phyloP scores from a whole-genome alignment of 2,329 filamentous ascomycete genomes.

The Bipolaris victoriae region DNA sequence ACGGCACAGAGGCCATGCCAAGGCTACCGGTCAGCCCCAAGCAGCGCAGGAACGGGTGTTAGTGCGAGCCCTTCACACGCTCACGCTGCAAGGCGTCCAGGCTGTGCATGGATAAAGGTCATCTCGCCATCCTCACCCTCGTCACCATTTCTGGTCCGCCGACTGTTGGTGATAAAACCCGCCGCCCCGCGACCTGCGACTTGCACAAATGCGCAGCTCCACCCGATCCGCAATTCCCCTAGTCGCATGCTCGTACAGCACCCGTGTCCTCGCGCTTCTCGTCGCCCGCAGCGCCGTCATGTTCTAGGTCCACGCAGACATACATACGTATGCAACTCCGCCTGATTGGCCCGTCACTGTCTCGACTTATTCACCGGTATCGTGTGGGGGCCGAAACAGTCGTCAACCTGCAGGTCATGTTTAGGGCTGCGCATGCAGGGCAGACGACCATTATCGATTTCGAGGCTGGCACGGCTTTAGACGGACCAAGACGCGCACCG shows the following conservation, averaged over 20 bases:
- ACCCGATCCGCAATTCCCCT: constrained; percentile 6
- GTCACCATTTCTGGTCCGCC: not conserved
- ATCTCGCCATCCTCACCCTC: constrained; percentile 10
- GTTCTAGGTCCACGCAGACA: constrained; percentile 17
- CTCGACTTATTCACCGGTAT: constrained; percentile 22
- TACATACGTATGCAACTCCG: constrained; percentile 16
- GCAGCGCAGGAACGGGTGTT: constrained; percentile 28
- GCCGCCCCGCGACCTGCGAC: constrained; percentile 12
- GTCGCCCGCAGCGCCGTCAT: constrained; percentile 4
- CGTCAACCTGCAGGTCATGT: constrained; percentile 14
- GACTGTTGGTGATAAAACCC: constrained; percentile 19
- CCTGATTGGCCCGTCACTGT: constrained; percentile 15
- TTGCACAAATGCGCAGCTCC: constrained; percentile 22
- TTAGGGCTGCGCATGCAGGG: constrained; percentile 10
- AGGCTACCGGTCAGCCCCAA: constrained; percentile 29
- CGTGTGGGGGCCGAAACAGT: constrained; percentile 30
- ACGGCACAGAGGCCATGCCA: constrained; percentile 10
- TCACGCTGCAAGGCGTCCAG: constrained; percentile 19
- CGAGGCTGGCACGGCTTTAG: constrained; percentile 3
- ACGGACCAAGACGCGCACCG: not conserved
- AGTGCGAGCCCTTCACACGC: constrained; percentile 21
- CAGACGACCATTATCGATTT: constrained; percentile 6
- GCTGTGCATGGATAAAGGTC: constrained; percentile 23
- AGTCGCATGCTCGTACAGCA: not conserved
- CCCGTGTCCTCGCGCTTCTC: constrained; percentile 5